These are phyloP conservation scores for Phascolomyces articulosus DNA, from an alignment of 371 early-diverging fungal species.

Conservation along the genomic window DNA sequence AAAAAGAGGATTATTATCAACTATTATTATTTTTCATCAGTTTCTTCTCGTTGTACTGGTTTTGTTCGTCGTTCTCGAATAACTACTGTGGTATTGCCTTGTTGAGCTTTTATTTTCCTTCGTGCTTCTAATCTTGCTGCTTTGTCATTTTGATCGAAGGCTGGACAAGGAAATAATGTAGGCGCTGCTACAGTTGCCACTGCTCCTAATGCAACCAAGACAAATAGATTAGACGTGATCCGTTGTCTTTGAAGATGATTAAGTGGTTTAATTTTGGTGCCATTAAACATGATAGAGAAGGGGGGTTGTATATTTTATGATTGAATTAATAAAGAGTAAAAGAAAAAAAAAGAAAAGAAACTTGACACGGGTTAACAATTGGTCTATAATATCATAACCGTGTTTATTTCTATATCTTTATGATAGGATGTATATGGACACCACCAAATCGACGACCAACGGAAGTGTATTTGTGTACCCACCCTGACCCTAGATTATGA, in stretches of 20 bases:
- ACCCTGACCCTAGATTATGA: too few relatives aligned
- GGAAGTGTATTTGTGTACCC: not conserved
- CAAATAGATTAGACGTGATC: slow-evolving; percentile 49
- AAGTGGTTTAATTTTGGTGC: slow-evolving; percentile 34
- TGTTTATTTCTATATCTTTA: not conserved
- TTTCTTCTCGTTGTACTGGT: not conserved
- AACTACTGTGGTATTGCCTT: slow-evolving; percentile 33
- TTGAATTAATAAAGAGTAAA: not conserved
- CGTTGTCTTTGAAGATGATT: slow-evolving; percentile 54
- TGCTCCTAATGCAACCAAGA: slow-evolving; percentile 49
- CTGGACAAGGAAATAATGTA: slow-evolving; percentile 51
- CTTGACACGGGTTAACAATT: not conserved
- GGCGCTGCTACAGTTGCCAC: slow-evolving; percentile 49
- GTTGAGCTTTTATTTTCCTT: slow-evolving; percentile 26
- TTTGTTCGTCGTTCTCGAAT: slow-evolving; percentile 31
- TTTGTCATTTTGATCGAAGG: slow-evolving; percentile 49
- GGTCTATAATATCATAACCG: slow-evolving; percentile 3
- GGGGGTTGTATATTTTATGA: slow-evolving; percentile 1
- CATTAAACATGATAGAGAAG: slow-evolving; percentile 22
- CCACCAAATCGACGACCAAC: not conserved
- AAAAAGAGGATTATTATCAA: not conserved
- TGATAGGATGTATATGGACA: not conserved
- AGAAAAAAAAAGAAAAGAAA: not conserved
- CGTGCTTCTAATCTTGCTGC: slow-evolving; percentile 49
- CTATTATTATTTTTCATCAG: not conserved